Conservation (phyloP, 2,329 filamentous ascomycete genomes). For the Xylariaceae sp. region DNA sequence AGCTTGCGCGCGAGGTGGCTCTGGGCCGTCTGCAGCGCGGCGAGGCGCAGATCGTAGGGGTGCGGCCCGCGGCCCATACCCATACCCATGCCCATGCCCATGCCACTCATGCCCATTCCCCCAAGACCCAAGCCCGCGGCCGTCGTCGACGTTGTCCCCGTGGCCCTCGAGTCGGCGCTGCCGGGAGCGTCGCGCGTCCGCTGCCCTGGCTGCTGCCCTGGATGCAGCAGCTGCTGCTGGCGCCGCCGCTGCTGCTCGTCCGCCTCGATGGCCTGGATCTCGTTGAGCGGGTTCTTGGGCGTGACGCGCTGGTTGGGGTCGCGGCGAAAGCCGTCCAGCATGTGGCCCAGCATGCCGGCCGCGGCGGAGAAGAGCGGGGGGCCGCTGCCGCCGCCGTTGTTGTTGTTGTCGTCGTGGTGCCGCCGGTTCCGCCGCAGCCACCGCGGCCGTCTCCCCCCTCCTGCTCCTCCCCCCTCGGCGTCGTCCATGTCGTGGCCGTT, state of each 20-base stretch:
- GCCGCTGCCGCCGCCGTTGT: too few species aligned
- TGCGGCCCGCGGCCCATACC: slow-evolving; percentile 27
- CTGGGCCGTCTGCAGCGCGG: slow-evolving; percentile 66
- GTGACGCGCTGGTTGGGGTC: slow-evolving; percentile 46
- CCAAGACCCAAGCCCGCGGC: neutral
- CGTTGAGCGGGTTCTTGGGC: slow-evolving; percentile 33
- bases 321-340: slow-evolving; percentile 56
- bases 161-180: too few species aligned
- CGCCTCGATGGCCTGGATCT: slow-evolving; percentile 22
- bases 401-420: slow-evolving; percentile 35
- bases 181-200: too few species aligned
- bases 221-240: too few species aligned
- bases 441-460: too few species aligned
- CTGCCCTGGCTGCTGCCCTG: too few species aligned
- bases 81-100: slow-evolving; percentile 10
- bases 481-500: too few species aligned
- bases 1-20: slow-evolving; percentile 69
- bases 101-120: neutral
- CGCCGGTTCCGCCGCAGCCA: slow-evolving; percentile 31
- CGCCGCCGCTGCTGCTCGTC: slow-evolving; percentile 18
- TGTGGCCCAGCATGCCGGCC: slow-evolving; percentile 31
- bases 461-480: too few species aligned
- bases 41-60: slow-evolving; percentile 48
- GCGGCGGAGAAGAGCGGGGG: too few species aligned
- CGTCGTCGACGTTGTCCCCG: neutral